Evolutionary conservation across 1,284 basidiomycete genomes (phyloP).

Genomic region (Xerocomus minutiporus): DNA sequence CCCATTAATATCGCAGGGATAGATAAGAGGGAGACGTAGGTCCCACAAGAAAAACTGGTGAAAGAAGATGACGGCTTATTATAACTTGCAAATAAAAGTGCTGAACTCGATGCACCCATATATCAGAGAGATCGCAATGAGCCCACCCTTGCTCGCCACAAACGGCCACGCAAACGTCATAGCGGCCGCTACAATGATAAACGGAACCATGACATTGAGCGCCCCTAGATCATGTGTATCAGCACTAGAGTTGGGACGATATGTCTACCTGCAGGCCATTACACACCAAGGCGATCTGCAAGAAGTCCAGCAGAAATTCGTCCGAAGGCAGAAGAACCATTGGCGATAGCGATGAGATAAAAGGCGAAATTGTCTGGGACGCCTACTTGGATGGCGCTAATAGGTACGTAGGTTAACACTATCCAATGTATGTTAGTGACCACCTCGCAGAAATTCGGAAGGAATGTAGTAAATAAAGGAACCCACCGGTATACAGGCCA

Average conservation of each 20-base stretch:
- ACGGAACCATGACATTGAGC: constrained; percentile 43
- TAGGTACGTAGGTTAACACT: constrained; percentile 49
- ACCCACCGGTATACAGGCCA: constrained; percentile 56
- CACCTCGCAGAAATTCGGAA: not conserved
- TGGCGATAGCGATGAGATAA: constrained; percentile 47
- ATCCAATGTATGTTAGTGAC: constrained; percentile 8
- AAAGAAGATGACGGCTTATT: constrained; percentile 25
- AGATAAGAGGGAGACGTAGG: constrained; percentile 50
- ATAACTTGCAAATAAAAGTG: not conserved
- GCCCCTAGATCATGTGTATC: constrained; percentile 26
- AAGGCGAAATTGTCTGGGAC: constrained; percentile 37
- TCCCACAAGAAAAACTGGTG: constrained; percentile 52
- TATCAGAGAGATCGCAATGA: constrained; percentile 38
- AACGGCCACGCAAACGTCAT: constrained; percentile 47
- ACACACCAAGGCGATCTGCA: constrained; percentile 39
- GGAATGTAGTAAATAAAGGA: not conserved
- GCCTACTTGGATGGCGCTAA: constrained; percentile 37
- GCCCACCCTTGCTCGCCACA: constrained; percentile 28
- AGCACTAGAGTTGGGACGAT: not conserved
- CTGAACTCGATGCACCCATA: constrained; percentile 39
- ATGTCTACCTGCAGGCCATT: not conserved
- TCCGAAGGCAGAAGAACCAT: constrained; percentile 42
- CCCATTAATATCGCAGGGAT: constrained; percentile 60
- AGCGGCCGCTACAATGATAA: constrained; percentile 35
- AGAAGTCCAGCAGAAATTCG: constrained; percentile 39